A percentile compares a stretch with the other conserved stretches of the same genome.
Evolutionary conservation across 2,329 filamentous ascomycete genomes (phyloP).

Genomic region (Nothopassalora personata): DNA sequence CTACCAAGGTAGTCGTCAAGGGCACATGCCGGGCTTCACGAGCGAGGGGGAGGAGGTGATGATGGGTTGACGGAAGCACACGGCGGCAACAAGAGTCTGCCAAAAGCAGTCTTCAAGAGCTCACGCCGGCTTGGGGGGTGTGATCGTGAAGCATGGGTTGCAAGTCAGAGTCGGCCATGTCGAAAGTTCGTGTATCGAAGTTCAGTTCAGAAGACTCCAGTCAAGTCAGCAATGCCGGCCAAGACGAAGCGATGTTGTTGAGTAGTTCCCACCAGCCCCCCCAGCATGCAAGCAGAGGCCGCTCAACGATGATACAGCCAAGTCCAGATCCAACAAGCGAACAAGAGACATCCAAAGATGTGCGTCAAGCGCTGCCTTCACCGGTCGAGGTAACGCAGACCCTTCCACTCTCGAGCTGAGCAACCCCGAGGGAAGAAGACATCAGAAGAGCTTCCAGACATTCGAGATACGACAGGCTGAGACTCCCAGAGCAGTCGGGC

Average conservation of each 20-base stretch:
- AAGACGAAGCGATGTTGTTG: not conserved
- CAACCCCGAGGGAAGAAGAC: not conserved
- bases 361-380: conserved; percentile 1
- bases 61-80: not conserved
- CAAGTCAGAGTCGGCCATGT: not conserved
- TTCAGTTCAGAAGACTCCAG: not conserved
- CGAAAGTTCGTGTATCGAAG: not conserved
- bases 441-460: not conserved
- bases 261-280: conserved; percentile 1
- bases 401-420: not conserved
- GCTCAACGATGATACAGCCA: not conserved
- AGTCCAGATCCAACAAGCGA: not conserved
- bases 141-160: not conserved
- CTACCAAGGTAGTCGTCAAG: not conserved
- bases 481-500: not conserved
- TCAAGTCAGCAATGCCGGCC: not conserved
- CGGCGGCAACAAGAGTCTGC: not conserved
- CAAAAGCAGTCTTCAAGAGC: conserved; percentile 1
- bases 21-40: not conserved
- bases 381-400: not conserved
- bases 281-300: conserved; percentile 8
- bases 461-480: not conserved
- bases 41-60: not conserved
- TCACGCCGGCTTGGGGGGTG: not conserved
- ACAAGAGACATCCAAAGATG: not conserved